Evolutionary conservation across 2,329 filamentous ascomycete genomes (phyloP).

Genomic region (Fusarium brevicatenulatum): DNA sequence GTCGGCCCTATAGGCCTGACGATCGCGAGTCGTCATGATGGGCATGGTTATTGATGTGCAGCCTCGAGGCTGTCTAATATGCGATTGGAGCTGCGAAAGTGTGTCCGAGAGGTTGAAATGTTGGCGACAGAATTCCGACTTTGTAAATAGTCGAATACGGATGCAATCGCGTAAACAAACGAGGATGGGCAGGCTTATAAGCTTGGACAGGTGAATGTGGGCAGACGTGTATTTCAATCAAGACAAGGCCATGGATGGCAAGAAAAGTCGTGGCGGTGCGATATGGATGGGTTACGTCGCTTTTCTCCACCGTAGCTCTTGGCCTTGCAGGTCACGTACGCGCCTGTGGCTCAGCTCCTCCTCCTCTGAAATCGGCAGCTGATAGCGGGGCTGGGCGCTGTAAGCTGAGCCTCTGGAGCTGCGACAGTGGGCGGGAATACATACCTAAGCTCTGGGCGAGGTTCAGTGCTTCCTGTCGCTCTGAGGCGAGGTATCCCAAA

Average conservation of each 20-base stretch:
- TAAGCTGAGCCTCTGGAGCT: slow-evolving; percentile 30
- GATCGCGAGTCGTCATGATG: slow-evolving; percentile 50
- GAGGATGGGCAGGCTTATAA: slow-evolving; percentile 39
- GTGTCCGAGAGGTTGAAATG: neutral
- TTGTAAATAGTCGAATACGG: neutral
- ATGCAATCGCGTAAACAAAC: slow-evolving; percentile 16
- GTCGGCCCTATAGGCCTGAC: slow-evolving; percentile 54
- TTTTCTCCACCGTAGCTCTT: slow-evolving; percentile 36
- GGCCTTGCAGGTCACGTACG: slow-evolving; percentile 25
- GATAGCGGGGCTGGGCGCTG: slow-evolving; percentile 23
- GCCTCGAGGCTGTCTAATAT: slow-evolving; percentile 44
- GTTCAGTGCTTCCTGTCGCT: neutral
- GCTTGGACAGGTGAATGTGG: slow-evolving; percentile 31
- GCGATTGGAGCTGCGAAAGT: neutral
- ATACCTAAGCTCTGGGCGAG: neutral
- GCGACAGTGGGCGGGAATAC: neutral
- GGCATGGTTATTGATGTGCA: slow-evolving; percentile 47
- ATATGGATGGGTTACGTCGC: slow-evolving; percentile 40
- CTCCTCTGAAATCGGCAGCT: slow-evolving; percentile 8
- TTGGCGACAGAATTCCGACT: neutral
- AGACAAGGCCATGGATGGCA: slow-evolving; percentile 14
- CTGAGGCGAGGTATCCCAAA: slow-evolving; percentile 9
- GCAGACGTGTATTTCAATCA: slow-evolving; percentile 34
- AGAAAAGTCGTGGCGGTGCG: slow-evolving; percentile 40
- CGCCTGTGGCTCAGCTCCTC: slow-evolving; percentile 40